Evolutionary conservation across 2,329 filamentous ascomycete species (phyloP), one percentile per base, ranked within the genome.

Genomic region (Colletotrichum sidae): DNA sequence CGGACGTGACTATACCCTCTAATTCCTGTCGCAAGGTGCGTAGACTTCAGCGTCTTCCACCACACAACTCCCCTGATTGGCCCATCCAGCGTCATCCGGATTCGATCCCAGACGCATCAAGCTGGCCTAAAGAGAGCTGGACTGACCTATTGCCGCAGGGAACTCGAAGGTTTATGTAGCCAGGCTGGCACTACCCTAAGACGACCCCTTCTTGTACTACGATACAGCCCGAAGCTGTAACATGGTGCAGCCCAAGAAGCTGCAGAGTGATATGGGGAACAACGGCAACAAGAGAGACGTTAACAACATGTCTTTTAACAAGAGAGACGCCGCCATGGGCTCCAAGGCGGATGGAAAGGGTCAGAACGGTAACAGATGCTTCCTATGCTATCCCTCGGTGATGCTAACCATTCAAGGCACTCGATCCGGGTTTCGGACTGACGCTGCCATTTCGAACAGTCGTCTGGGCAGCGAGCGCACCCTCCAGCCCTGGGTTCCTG

Each of bases 371-470:
- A 74, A 70, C 74, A 34, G 37, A 47, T 33, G 1, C 12, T 25
- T n/a, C 13, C 25, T 35, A 5, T 35, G 9, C 15, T 15, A 3
- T 8, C 44, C 37, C 25, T 34, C n/a, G 35, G 33, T 15, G 17
- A 35, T 51, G 34, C 68, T 68, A 70, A 67, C 61, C 25, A n/a
- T 39, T 33, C 4, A 49, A 96, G 92, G 91, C 68, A 84, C 86
- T 70, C 82, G 88, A 46, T 79, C 86, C 62, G 86, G 84, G 33
- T 97, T 98, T 80, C 90, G 91, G 69, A 98, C 95, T 33, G 95
- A 98, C 75, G 83, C 88, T 39, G 93, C 96, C 72, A 97, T 98
- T 68, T 96, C 94, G 8, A 92, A 91, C 69, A 86, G 86, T 72
- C 87, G 90, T 68, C 80, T 85, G 50, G 84, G 88, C 53, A 88